Evolutionary conservation across 2,329 filamentous ascomycete species (phyloP).

Genomic region (Botrytis pseudocinerea): DNA sequence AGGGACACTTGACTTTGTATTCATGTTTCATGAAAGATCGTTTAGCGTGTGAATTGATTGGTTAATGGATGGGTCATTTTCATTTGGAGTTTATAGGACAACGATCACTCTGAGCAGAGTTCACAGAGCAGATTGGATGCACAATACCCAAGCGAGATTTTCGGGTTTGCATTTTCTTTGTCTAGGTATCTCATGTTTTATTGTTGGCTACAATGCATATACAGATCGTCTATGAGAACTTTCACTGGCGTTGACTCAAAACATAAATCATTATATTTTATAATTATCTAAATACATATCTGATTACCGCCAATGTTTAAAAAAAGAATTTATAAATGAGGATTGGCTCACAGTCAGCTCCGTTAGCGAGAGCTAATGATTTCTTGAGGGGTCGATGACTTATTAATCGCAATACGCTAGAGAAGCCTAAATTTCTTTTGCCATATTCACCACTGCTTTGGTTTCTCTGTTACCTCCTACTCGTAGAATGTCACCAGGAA

Average conservation of each 20-base stretch:
- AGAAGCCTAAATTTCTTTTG: neutral
- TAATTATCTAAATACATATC: neutral
- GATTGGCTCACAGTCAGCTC: neutral
- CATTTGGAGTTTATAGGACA: neutral
- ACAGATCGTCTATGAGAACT: neutral
- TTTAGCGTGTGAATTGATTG: neutral
- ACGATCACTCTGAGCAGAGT: neutral
- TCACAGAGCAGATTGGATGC: neutral
- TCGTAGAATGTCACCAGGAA: neutral
- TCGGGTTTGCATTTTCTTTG: neutral
- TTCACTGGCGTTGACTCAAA: neutral
- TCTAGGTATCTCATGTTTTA: neutral
- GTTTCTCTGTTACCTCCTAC: neutral
- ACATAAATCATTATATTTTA: neutral
- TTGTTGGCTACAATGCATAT: neutral
- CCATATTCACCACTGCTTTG: neutral
- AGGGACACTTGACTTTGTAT: neutral
- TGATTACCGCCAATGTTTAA: neutral
- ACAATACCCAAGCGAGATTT: neutral
- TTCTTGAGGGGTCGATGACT: neutral
- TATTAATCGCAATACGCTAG: neutral
- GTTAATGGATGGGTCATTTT: neutral
- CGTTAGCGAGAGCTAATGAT: neutral
- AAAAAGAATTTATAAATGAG: neutral
- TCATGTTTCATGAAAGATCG: neutral